Base-by-base conservation (phyloP, 2,329 filamentous ascomycete genomes). In the Leptographium galeiforme region DNA sequence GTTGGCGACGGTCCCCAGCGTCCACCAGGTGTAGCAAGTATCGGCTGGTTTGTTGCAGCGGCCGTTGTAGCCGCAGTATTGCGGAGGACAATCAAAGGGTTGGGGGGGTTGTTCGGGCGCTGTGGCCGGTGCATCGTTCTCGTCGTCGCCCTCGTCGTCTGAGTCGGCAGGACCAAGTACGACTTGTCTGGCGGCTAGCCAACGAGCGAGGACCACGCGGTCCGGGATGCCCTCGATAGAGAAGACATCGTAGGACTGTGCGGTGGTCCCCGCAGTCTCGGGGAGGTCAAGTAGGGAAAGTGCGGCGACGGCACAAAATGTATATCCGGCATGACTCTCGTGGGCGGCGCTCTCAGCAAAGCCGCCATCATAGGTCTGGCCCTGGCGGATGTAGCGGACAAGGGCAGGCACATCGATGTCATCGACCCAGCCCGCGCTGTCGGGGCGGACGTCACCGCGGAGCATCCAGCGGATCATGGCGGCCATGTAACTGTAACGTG, bases 11-110 rank as follows among this genome's bases (percentile, higher is more conserved):
- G 89, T 81, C 2, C 81, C 89, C 5, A 77, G 76, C 0, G 87
- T 88, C 93, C 93, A 98, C 74, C 91, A 98, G 25, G 82, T 85
- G 67, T 98, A 98, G 69, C 93, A 98, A 0, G 93, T 97, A 68
- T 98, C 93, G 11, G 87, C 86, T 48, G 84, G 77, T 67, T 98
- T 98, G 71, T 95, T 96, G 64, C 81, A 82, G 50, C 93, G 82
- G 32, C 93, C 93, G 62, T 94, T 95, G 69, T 94, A 89, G 11
- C 90, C 93, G 1, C 88, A 77, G 11, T 70, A 18, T 1, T 10
- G 12, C 14, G 33, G 46, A 14, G 6, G 13, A 16, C 13, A 13
- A 19, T 39, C n/a, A 4, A 13, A 12, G 18, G 16, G 19, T 13
- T 48, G 19, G 3, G 38, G 10, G 5, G 8, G 8, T 10, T 32